Conservation (phyloP, 2,329 filamentous ascomycete genomes). For the Dothistroma pini region DNA sequence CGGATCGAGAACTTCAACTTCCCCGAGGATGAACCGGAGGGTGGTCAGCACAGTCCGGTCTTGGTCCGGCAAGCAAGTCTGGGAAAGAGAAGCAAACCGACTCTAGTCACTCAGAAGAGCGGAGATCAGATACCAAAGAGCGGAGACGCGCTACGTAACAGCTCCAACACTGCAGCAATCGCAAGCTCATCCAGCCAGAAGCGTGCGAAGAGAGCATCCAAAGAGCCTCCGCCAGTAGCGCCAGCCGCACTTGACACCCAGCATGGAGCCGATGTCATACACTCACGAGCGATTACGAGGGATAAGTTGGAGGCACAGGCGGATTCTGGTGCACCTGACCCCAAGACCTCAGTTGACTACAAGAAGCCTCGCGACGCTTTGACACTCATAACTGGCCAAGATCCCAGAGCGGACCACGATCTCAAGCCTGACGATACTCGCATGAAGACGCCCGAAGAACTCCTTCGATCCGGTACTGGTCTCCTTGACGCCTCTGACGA, state of each 20-base stretch:
- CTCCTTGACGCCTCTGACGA: slow-evolving; percentile 35
- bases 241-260: slow-evolving; percentile 1
- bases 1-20: slow-evolving; percentile 6
- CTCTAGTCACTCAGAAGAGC: slow-evolving; percentile 47
- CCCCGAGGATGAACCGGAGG: neutral
- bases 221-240: neutral
- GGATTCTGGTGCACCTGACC: slow-evolving; percentile 6
- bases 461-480: slow-evolving; percentile 34
- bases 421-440: neutral
- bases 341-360: neutral
- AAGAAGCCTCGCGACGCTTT: slow-evolving; percentile 6
- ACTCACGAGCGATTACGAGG: slow-evolving; percentile 9
- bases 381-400: neutral
- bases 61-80: slow-evolving; percentile 49
- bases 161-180: slow-evolving; percentile 14
- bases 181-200: slow-evolving; percentile 23
- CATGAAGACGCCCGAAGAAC: slow-evolving; percentile 24
- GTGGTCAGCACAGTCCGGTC: slow-evolving; percentile 8
- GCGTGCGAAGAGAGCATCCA: slow-evolving; percentile 6
- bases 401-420: neutral
- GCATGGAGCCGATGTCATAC: neutral
- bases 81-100: slow-evolving; percentile 46
- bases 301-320: slow-evolving; percentile 17
- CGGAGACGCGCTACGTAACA: slow-evolving; percentile 32
- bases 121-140: slow-evolving; percentile 39